Percentiles rank a stretch among this genome's conserved stretches.
Conservation (phyloP, 2,329 filamentous ascomycete species). For the Akanthomyces uredinophilus region DNA sequence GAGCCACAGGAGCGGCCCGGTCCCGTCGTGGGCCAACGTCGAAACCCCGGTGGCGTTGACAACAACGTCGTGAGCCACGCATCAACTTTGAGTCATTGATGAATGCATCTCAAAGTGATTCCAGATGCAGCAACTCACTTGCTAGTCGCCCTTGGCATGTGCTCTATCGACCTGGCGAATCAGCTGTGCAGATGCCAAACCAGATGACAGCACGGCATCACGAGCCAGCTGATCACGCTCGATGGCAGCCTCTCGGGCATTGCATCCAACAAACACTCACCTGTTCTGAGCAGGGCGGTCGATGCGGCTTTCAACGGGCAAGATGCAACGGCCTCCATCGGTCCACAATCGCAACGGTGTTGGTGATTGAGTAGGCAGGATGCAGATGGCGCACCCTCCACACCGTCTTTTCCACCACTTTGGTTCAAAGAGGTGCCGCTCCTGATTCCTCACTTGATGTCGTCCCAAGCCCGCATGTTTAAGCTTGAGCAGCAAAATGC, state of each 20-base stretch:
- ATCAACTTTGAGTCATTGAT: background rate
- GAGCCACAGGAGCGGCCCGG: background rate
- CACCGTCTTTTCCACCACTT: background rate
- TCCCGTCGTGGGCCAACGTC: background rate
- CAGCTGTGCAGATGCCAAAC: background rate
- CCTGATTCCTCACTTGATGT: background rate
- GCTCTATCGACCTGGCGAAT: background rate
- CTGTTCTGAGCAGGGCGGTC: background rate
- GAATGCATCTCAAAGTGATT: background rate
- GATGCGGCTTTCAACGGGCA: background rate
- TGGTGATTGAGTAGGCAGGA: slow-evolving; percentile 6
- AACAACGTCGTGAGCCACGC: background rate
- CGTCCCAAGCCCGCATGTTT: background rate
- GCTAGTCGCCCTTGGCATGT: background rate
- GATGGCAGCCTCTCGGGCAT: background rate
- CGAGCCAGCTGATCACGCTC: background rate
- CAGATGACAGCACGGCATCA: background rate
- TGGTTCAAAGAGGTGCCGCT: no score
- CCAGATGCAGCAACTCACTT: background rate
- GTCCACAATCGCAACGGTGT: background rate
- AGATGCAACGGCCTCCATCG: background rate
- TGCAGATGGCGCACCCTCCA: slow-evolving; percentile 12
- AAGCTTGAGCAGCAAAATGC: background rate
- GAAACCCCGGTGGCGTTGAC: background rate
- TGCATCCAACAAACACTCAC: background rate